A percentile compares a stretch with the other conserved stretches of the same genome.
These are phyloP conservation scores for Laguncularia racemosa DNA, from an alignment of 345 rosid species.

Conservation along the genomic window DNA sequence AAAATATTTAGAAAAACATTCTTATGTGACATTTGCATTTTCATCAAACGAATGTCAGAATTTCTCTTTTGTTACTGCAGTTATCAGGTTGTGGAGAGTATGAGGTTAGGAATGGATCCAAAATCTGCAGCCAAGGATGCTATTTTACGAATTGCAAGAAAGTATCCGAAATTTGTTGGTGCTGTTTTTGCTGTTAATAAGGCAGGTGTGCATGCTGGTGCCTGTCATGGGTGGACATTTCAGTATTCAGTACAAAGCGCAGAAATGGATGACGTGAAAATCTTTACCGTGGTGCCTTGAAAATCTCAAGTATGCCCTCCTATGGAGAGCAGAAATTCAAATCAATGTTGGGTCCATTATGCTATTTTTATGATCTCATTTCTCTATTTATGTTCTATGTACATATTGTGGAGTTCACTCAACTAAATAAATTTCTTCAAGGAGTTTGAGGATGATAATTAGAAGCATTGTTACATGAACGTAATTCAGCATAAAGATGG, in stretches of 20 bases:
- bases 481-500: too few relatives aligned
- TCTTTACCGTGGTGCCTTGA: slow-evolving; percentile 64
- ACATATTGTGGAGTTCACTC: too few relatives aligned
- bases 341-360: not conserved
- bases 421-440: too few relatives aligned
- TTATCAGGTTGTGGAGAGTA: slow-evolving; percentile 93
- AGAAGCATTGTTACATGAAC: too few relatives aligned
- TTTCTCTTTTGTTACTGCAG: slow-evolving; percentile 25
- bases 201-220: slow-evolving; percentile 71
- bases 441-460: too few relatives aligned
- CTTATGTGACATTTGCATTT: too few relatives aligned
- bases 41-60: too few relatives aligned
- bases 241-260: slow-evolving; percentile 66
- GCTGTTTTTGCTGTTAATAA: slow-evolving; percentile 78
- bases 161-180: slow-evolving; percentile 75
- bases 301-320: not conserved
- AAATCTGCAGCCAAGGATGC: slow-evolving; percentile 74
- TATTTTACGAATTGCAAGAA: slow-evolving; percentile 58
- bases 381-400: too few relatives aligned
- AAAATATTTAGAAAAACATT: too few relatives aligned
- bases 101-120: slow-evolving; percentile 91
- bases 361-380: too few relatives aligned
- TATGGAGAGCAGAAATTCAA: slow-evolving; percentile 1
- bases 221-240: slow-evolving; percentile 93
- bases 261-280: slow-evolving; percentile 57